A percentile compares a stretch with the other conserved stretches of the same genome.
Conservation (phyloP, 768 basidiomycete species). For the Epithele typhae region DNA sequence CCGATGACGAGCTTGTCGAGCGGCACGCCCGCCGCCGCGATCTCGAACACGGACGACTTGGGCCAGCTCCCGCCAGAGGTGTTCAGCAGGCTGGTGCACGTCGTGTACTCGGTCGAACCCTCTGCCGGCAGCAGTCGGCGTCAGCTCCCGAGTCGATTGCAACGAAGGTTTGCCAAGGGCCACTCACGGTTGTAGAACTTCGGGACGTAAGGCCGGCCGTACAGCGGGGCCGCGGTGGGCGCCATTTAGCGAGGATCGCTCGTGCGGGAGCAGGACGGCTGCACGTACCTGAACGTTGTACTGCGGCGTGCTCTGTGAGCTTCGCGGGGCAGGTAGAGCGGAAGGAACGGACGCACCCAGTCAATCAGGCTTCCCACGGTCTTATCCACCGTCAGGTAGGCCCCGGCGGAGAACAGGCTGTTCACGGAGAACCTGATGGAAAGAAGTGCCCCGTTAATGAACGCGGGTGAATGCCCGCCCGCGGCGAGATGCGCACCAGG, state of each 20-base stretch:
- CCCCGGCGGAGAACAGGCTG: conserved; percentile 33
- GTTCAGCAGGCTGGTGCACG: conserved; percentile 34
- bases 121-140: conserved; percentile 21
- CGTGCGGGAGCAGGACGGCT: too few species aligned
- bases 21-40: conserved; percentile 51
- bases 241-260: too few species aligned
- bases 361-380: conserved; percentile 56
- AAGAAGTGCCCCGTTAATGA: neutral
- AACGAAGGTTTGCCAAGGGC: too few species aligned
- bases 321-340: too few species aligned
- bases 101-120: conserved; percentile 34
- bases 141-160: neutral
- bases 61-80: conserved; percentile 39
- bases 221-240: too few species aligned
- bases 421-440: conserved; percentile 28
- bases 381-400: conserved; percentile 50
- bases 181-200: conserved; percentile 39
- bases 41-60: conserved; percentile 43
- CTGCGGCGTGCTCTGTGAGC: too few species aligned
- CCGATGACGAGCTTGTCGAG: conserved; percentile 70
- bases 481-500: conserved; percentile 33
- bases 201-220: conserved; percentile 10
- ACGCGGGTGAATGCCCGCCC: neutral
- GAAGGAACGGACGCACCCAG: conserved; percentile 36
- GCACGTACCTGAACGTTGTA: conserved; percentile 24